A percentile compares a stretch with the other conserved stretches of the same genome.
phyloP scores from a whole-genome alignment of 257 asterid genomes.

The Paraleonurus japonicus region DNA sequence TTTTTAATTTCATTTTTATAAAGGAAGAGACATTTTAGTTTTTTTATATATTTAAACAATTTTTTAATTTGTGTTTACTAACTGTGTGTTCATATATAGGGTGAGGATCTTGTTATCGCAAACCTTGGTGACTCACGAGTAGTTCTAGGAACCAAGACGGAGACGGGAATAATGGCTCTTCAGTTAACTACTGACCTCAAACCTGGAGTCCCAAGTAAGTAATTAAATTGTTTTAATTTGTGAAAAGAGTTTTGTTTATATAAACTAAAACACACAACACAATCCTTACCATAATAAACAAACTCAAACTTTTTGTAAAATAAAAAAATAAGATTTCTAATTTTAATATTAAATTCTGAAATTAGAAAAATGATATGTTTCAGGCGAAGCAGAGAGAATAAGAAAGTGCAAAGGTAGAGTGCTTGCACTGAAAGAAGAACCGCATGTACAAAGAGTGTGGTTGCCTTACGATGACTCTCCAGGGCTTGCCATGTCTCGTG shows the following conservation, averaged over 20 bases:
- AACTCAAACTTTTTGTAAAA: too few relatives aligned
- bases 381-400: slow-evolving; percentile 86
- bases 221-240: too few relatives aligned
- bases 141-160: slow-evolving; percentile 57
- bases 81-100: slow-evolving; percentile 37
- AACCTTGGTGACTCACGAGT: slow-evolving; percentile 93
- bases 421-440: slow-evolving; percentile 58
- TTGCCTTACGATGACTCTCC: slow-evolving; percentile 71
- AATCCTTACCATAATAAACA: too few relatives aligned
- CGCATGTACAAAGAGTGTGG: slow-evolving; percentile 78
- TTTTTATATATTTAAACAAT: too few relatives aligned
- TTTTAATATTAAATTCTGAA: slow-evolving; percentile 1
- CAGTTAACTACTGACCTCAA: slow-evolving; percentile 81
- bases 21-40: neutral
- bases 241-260: too few relatives aligned
- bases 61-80: neutral
- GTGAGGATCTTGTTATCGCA: slow-evolving; percentile 59
- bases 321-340: too few relatives aligned
- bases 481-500: slow-evolving; percentile 90
- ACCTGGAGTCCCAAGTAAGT: slow-evolving; percentile 72
- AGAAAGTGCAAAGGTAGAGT: slow-evolving; percentile 69
- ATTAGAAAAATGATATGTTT: neutral
- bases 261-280: too few relatives aligned
- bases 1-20: neutral
- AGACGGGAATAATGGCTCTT: slow-evolving; percentile 47